Conservation (phyloP, 176 grass and related monocot genomes). For the Oryza glaberrima region DNA sequence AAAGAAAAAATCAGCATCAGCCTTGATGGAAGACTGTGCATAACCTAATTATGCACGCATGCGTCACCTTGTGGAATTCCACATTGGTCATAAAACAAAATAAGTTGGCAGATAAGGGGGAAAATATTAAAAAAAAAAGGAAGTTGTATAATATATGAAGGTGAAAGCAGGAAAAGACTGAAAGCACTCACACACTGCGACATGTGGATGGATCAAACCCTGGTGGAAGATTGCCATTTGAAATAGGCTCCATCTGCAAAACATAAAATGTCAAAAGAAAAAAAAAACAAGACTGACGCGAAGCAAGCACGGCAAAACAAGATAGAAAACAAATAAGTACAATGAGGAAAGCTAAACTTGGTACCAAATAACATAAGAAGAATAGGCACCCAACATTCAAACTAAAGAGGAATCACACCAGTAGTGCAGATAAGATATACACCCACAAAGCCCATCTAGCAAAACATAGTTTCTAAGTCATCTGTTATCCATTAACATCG, state of each 20-base stretch:
- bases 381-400: background rate
- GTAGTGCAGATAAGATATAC: background rate
- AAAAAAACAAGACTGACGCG: constrained; percentile 43
- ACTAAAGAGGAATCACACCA: background rate
- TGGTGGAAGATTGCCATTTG: constrained; percentile 92
- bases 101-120: constrained; percentile 7
- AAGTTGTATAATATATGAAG: constrained; percentile 34
- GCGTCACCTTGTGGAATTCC: constrained; percentile 11
- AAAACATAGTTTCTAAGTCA: constrained; percentile 23
- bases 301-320: constrained; percentile 43
- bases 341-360: constrained; percentile 2
- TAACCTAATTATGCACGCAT: background rate
- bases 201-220: constrained; percentile 91
- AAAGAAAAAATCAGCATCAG: constrained; percentile 2
- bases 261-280: constrained; percentile 62
- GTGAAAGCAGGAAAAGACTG: constrained; percentile 48
- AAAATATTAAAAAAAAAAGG: background rate
- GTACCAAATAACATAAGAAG: background rate
- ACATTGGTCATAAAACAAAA: constrained; percentile 16
- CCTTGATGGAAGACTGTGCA: constrained; percentile 14
- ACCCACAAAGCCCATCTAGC: background rate
- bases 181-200: constrained; percentile 92
- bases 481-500: constrained; percentile 8
- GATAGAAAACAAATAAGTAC: background rate
- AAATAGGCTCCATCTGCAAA: constrained; percentile 96